A percentile compares a stretch with the other conserved stretches of the same genome.
phyloP scores from a whole-genome alignment of 1,284 basidiomycete genomes.

The Naganishia liquefaciens region DNA sequence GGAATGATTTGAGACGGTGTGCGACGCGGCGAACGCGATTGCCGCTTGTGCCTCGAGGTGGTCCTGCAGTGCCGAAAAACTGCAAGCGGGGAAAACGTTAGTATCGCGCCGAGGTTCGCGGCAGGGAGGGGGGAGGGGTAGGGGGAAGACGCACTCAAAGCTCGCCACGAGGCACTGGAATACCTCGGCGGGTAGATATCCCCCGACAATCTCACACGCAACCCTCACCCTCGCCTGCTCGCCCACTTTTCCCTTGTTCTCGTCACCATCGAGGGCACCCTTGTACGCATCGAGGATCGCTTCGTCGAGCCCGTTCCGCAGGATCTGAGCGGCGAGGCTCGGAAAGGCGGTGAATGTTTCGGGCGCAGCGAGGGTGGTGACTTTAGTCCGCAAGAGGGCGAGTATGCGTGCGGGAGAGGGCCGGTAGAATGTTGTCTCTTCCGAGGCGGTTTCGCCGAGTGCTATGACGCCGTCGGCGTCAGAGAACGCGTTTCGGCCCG shows the following conservation, averaged over 20 bases:
- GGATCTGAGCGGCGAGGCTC: slow-evolving; percentile 23
- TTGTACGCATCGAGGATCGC: slow-evolving; percentile 2
- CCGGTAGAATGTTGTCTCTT: slow-evolving; percentile 25
- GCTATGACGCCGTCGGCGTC: background rate
- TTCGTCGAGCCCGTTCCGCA: slow-evolving; percentile 10
- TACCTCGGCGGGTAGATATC: slow-evolving; percentile 24
- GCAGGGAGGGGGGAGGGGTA: background rate
- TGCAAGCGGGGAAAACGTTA: background rate
- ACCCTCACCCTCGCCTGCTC: slow-evolving; percentile 30
- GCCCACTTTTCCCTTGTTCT: slow-evolving; percentile 1
- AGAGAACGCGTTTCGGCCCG: background rate
- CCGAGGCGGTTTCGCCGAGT: background rate
- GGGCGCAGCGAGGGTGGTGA: slow-evolving; percentile 10
- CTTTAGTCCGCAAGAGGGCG: slow-evolving; percentile 7
- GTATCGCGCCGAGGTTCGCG: background rate
- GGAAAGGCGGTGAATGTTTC: slow-evolving; percentile 8
- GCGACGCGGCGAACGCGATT: slow-evolving; percentile 21
- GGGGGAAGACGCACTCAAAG: slow-evolving; percentile 30
- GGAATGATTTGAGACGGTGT: slow-evolving; percentile 13
- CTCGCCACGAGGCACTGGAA: slow-evolving; percentile 14
- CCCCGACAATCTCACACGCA: slow-evolving; percentile 30
- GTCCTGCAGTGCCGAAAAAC: slow-evolving; percentile 24
- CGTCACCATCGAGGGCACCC: slow-evolving; percentile 1
- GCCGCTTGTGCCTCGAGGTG: slow-evolving; percentile 32
- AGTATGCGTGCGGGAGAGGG: slow-evolving; percentile 21